Conservation (phyloP, 768 basidiomycete species). For the Trametes coccinea region DNA sequence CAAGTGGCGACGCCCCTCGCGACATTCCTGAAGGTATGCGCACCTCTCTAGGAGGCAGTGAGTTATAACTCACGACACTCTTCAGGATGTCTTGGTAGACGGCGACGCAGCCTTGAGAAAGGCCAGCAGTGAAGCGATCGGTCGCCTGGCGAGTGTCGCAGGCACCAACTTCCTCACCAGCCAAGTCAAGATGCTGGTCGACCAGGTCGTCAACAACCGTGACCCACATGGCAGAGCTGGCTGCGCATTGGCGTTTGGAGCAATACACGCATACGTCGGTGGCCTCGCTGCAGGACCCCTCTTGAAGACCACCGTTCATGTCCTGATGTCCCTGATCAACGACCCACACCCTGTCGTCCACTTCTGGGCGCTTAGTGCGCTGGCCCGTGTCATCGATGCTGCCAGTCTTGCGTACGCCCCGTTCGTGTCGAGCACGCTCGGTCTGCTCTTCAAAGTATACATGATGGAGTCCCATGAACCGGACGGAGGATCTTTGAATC, state of each 20-base stretch:
- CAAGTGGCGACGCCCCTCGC: constrained; percentile 64
- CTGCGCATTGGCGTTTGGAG: constrained; percentile 88
- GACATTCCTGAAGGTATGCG: constrained; percentile 72
- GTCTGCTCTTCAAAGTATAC: constrained; percentile 89
- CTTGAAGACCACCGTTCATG: constrained; percentile 92
- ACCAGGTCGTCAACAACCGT: constrained; percentile 92
- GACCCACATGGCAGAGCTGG: constrained; percentile 92
- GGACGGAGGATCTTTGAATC: constrained; percentile 82
- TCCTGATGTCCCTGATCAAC: constrained; percentile 90
- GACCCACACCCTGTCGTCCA: constrained; percentile 98
- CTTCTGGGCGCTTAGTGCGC: constrained; percentile 86
- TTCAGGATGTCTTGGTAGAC: constrained; percentile 77
- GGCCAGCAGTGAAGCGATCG: constrained; percentile 85
- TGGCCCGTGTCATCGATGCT: constrained; percentile 85
- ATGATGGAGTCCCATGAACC: constrained; percentile 88
- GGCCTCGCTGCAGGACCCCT: constrained; percentile 93
- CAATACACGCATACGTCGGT: constrained; percentile 90
- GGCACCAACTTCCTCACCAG: constrained; percentile 81
- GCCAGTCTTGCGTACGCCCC: constrained; percentile 91
- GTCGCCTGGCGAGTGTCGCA: constrained; percentile 79
- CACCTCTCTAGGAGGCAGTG: neutral
- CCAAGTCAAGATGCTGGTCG: constrained; percentile 88
- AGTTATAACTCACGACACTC: constrained; percentile 13
- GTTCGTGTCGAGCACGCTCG: constrained; percentile 84
- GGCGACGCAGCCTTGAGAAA: constrained; percentile 74